Evolutionary conservation across 139 green algal genomes (phyloP), one percentile per base, ranked within the genome.

Genomic region (Closterium sp.): DNA sequence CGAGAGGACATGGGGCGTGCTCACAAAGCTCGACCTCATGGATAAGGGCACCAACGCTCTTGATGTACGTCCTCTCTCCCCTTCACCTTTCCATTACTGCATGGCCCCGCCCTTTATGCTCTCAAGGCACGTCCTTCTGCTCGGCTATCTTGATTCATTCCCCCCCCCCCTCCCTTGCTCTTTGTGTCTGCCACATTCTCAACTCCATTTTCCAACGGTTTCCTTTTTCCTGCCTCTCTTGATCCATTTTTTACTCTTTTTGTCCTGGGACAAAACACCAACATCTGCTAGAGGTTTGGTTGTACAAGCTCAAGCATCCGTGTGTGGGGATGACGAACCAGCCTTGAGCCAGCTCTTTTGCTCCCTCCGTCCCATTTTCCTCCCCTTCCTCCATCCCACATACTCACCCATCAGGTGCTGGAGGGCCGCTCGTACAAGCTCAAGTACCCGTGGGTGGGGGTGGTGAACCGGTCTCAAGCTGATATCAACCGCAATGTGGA

Each of bases 401-500:
- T 7, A 36, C 85, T 9, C 30, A 85, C 81, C 28, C 25, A 23
- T 9, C 86, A 93, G 91, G 91, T 95, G 4, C 88, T 95, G 55
- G 93, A 95, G 43, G 91, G 91, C 4, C 91, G 86, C 19, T 86
- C 90, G 33, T 94, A 91, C 66, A 43, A 66, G 31, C 69, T 95
- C 16, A 88, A 94, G 86, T 69, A 91, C 55, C 81, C 81, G 5
- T 95, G 92, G 92, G 87, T 95, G 84, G 93, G 94, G 2, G 94
- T 96, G 23, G 95, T 96, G 35, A 96, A 96, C 88, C 84, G 95
- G 10, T 95, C 91, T 34, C 94, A 96, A 90, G 88, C 88, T 4
- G 94, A 96, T 76, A 95, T 95, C 90, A 95, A 95, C 90, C 21
- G 66, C 35, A 92, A 92, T 31, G 64, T 93, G 91, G 89, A 94